Percentiles rank a stretch among this genome's conserved stretches.
phyloP scores from a whole-genome alignment of 148 eudicot species.

The Vaccinium macrocarpon region DNA sequence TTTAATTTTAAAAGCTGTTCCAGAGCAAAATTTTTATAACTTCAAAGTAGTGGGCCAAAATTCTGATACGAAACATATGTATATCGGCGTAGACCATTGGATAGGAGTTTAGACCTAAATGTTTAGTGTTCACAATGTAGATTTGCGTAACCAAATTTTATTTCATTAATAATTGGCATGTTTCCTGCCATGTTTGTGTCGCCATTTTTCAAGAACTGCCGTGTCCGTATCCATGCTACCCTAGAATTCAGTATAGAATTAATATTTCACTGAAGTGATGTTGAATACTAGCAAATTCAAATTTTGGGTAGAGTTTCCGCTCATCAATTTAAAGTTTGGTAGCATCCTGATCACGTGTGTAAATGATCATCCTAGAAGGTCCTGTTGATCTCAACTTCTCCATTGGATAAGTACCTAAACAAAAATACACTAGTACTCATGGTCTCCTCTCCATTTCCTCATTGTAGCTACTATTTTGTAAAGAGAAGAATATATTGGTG shows the following conservation, averaged over 20 bases:
- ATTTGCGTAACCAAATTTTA: neutral
- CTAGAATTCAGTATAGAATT: neutral
- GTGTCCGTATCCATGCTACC: neutral
- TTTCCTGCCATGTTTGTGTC: neutral
- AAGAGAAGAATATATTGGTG: neutral
- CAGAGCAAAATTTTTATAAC: neutral
- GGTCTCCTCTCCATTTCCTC: neutral
- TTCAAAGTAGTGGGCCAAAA: neutral
- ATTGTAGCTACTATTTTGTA: neutral
- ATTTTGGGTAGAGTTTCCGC: neutral
- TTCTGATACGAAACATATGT: neutral
- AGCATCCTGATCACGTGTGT: neutral
- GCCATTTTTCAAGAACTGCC: neutral
- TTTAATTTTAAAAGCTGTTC: neutral
- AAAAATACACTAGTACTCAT: neutral
- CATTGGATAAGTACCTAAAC: no score
- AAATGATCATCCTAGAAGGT: neutral
- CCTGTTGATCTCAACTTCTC: neutral
- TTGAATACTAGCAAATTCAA: neutral
- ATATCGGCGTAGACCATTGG: neutral
- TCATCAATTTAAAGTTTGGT: neutral
- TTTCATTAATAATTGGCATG: neutral
- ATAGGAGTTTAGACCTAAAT: neutral
- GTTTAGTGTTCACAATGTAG: neutral
- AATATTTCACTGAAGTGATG: neutral